phyloP scores from a whole-genome alignment of 345 rosid species.

The Psidium guajava region DNA sequence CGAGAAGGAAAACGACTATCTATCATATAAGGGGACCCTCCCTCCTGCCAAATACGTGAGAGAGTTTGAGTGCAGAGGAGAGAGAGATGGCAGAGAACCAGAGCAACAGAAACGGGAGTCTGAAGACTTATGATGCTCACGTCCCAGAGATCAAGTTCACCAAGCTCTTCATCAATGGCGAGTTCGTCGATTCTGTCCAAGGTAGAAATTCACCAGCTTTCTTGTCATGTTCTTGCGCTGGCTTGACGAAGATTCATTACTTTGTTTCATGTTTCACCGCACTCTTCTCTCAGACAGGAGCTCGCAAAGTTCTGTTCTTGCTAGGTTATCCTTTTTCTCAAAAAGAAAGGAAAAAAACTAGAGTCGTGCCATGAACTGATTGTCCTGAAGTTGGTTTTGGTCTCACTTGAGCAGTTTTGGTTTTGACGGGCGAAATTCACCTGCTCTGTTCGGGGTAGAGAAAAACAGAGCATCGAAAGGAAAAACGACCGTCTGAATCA shows the following conservation, averaged over 20 bases:
- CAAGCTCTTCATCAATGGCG: constrained; percentile 59
- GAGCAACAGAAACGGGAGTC: constrained; percentile 18
- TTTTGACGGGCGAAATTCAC: not conserved
- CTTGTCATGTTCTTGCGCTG: not conserved
- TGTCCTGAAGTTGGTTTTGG: not conserved
- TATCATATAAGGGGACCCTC: not conserved
- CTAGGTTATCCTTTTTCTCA: no score
- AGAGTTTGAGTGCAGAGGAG: not conserved
- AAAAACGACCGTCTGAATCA: not conserved
- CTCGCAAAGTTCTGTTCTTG: no score
- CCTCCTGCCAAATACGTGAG: not conserved
- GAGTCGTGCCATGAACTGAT: not conserved
- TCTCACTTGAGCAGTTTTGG: not conserved
- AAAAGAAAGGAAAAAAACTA: not conserved
- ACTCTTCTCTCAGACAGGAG: not conserved
- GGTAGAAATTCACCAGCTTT: constrained; percentile 16
- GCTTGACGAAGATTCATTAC: not conserved
- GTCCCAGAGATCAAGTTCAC: constrained; percentile 54
- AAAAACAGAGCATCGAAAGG: not conserved
- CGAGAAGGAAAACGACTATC: not conserved
- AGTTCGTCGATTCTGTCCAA: constrained; percentile 46
- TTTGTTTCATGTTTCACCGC: not conserved
- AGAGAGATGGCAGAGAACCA: constrained; percentile 22
- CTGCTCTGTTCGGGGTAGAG: not conserved
- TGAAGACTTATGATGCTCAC: constrained; percentile 2